Percentiles rank a stretch among this genome's conserved stretches.
Conservation (phyloP, 129 eudicot species). For the Escallonia herrerae region DNA sequence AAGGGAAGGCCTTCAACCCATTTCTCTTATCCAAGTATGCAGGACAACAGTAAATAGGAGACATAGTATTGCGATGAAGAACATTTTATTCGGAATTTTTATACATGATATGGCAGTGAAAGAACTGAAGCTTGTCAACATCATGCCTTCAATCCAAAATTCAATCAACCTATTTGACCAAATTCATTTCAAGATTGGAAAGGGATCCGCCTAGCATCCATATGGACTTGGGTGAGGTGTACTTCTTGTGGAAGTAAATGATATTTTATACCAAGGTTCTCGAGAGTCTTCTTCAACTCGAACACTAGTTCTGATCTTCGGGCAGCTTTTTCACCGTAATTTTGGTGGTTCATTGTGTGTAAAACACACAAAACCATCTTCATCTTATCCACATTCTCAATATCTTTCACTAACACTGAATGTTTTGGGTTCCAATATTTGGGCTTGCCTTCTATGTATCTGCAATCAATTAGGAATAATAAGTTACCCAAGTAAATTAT, state of each 20-base stretch:
- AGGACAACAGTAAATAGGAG: too few relatives aligned
- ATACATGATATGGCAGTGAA: too few relatives aligned
- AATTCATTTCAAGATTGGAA: background rate
- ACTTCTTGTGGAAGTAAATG: slow-evolving; percentile 17
- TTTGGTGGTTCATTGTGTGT: slow-evolving; percentile 26
- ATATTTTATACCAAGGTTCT: slow-evolving; percentile 15
- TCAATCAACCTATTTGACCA: too few relatives aligned
- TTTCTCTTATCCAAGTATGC: too few relatives aligned
- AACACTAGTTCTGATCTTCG: slow-evolving; percentile 12
- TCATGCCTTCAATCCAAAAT: too few relatives aligned
- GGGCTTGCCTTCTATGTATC: slow-evolving; percentile 20
- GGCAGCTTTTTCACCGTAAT: slow-evolving; percentile 8
- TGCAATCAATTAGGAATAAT: background rate
- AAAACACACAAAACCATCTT: slow-evolving; percentile 15
- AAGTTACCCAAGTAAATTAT: background rate
- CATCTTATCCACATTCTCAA: slow-evolving; percentile 15
- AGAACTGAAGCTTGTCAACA: too few relatives aligned
- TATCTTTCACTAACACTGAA: slow-evolving; percentile 9
- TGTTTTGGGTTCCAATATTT: slow-evolving; percentile 15
- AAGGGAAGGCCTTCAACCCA: too few relatives aligned
- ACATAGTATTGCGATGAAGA: too few relatives aligned
- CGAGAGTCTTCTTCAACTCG: slow-evolving; percentile 19
- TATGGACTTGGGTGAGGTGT: slow-evolving; percentile 16
- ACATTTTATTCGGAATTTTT: too few relatives aligned
- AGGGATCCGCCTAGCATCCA: background rate